Percentiles rank a stretch among this genome's conserved stretches.
Conservation (phyloP, 2,329 filamentous ascomycete genomes). For the Myrmaecium sp. region DNA sequence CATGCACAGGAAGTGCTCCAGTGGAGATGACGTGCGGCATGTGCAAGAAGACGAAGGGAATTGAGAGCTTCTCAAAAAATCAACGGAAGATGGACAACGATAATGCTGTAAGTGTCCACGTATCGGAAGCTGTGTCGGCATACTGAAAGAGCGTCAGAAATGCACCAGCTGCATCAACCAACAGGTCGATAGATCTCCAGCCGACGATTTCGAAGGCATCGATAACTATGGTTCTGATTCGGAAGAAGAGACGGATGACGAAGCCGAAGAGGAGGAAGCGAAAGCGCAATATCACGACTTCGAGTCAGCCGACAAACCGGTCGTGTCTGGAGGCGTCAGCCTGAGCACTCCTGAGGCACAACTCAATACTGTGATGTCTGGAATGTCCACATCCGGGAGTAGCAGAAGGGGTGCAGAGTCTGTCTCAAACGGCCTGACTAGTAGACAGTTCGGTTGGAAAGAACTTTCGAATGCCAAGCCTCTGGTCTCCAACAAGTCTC, state of each 20-base stretch:
- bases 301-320: neutral
- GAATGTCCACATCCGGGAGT: too few relatives aligned
- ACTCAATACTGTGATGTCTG: too few relatives aligned
- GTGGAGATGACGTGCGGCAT: constrained; percentile 31
- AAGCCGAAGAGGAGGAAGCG: constrained; percentile 2
- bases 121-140: constrained; percentile 7
- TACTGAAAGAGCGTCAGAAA: constrained; percentile 7
- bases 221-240: constrained; percentile 22
- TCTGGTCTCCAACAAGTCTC: too few relatives aligned
- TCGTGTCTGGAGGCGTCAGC: too few relatives aligned
- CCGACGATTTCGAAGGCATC: neutral
- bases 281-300: too few relatives aligned
- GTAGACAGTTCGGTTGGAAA: too few relatives aligned
- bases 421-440: too few relatives aligned
- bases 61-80: constrained; percentile 33
- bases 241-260: constrained; percentile 20
- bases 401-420: too few relatives aligned
- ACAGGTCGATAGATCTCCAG: constrained; percentile 7
- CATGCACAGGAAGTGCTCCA: constrained; percentile 26
- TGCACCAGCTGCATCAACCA: constrained; percentile 16
- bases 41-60: constrained; percentile 28
- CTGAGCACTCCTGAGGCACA: too few relatives aligned
- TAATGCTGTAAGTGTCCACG: constrained; percentile 22
- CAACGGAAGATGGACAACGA: constrained; percentile 31
- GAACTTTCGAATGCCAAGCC: too few relatives aligned